Evolutionary conservation across 306 rosid species (phyloP), one percentile per base, ranked within the genome.

Genomic region (Rosa chinensis): DNA sequence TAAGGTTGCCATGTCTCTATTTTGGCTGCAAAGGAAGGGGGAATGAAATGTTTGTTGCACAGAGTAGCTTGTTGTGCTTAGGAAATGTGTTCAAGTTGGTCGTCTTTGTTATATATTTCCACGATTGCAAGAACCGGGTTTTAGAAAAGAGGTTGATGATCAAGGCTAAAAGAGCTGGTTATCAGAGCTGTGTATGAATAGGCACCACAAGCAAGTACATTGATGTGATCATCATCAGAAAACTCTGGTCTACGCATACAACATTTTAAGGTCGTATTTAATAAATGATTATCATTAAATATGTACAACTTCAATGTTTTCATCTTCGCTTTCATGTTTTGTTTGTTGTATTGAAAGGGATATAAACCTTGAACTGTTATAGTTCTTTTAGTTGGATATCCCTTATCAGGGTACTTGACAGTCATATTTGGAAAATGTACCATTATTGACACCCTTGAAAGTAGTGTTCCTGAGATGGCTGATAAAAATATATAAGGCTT

Each of bases 11-110:
- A 3, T 79, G 85, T 74, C 52, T 90, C 16, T 62, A 17, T 48
- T 35, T 84, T 45, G 87, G 83, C 78, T 83, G 86, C 83, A 72
- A 86, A 20, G 39, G 70, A 74, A 78, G 83, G 48, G 83, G 85
- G 37, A 8, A 35, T 72, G 86, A 0, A 17, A 35, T 73, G 86
- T 52, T 77, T 68, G 21, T 85, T 67, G 49, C 79, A 11, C 88
- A 79, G 59, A 74, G 78, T 75, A 75, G 89, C 70, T 73, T 88
- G 66, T 77, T 77, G 59, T 84, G 73, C 81, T 73, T 87, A 40
- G 84, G 84, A 1, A 89, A 87, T 84, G 81, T 83, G 59, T 74
- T 88, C 43, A 93, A 88, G 87, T 89, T 93, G 92, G 80, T 88
- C 37, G 84, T 82, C 5, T 85, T 82, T 43, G 69, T 87, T 72